Percentiles rank a stretch among this genome's conserved stretches.
Evolutionary conservation across 805 yeast genomes (phyloP).

Genomic region (Scheffersomyces spartinae): DNA sequence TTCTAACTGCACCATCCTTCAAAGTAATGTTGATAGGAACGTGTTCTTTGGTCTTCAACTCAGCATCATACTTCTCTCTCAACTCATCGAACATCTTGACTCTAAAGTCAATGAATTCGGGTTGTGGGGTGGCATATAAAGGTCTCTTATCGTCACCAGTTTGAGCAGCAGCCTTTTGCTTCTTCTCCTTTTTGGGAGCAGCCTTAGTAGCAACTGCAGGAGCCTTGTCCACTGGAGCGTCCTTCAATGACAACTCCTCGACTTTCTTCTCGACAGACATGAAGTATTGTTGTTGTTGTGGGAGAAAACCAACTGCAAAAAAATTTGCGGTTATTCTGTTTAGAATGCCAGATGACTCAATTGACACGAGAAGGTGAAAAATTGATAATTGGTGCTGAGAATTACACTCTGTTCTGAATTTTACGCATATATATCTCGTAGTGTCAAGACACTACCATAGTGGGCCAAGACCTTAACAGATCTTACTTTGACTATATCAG

Average conservation of each 20-base stretch:
- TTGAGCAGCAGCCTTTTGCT: constrained; percentile 24
- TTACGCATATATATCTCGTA: too few species aligned
- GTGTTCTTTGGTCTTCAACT: constrained; percentile 48
- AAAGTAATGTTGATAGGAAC: constrained; percentile 63
- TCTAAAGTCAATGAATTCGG: constrained; percentile 76
- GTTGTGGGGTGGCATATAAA: constrained; percentile 57
- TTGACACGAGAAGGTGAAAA: too few species aligned
- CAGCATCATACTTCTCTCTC: constrained; percentile 66
- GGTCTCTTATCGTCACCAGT: constrained; percentile 24
- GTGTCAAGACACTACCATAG: too few species aligned
- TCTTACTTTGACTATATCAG: too few species aligned
- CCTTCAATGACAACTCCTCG: constrained; percentile 28
- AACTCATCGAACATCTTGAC: constrained; percentile 68
- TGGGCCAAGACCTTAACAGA: too few species aligned
- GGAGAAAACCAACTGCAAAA: too few species aligned
- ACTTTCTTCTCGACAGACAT: constrained; percentile 40
- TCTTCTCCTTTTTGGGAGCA: constrained; percentile 18
- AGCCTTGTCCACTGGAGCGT: constrained; percentile 5
- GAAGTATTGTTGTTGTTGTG: too few species aligned
- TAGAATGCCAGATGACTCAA: too few species aligned
- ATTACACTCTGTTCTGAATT: too few species aligned
- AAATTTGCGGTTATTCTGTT: too few species aligned
- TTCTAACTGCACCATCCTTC: constrained; percentile 74
- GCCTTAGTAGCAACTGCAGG: constrained; percentile 5
- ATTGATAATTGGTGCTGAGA: too few species aligned